phyloP scores from a whole-genome alignment of 2,329 filamentous ascomycete species.

The Ophiostoma ulmi region DNA sequence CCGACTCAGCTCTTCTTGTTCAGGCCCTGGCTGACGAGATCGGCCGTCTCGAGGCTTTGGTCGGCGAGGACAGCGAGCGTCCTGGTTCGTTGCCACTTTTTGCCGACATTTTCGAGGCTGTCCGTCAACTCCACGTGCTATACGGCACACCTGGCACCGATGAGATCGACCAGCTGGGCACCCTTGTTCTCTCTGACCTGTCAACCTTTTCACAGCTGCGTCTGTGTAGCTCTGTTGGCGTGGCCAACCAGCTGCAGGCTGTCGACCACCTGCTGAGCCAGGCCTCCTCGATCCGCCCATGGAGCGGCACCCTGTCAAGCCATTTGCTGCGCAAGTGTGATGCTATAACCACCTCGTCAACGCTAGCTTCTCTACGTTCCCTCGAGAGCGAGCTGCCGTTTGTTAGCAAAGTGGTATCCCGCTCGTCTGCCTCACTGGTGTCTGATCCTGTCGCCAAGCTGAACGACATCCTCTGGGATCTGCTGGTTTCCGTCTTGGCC shows the following conservation, averaged over 20 bases:
- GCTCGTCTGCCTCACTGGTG: constrained; percentile 46
- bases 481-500: constrained; percentile 42
- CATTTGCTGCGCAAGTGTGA: constrained; percentile 54
- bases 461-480: constrained; percentile 43
- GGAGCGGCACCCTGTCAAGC: constrained; percentile 45
- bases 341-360: constrained; percentile 47
- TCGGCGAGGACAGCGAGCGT: constrained; percentile 40
- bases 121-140: constrained; percentile 50
- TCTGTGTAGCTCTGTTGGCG: constrained; percentile 36
- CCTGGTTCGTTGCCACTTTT: constrained; percentile 54
- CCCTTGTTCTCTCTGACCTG: constrained; percentile 44
- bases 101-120: constrained; percentile 49
- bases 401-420: constrained; percentile 51
- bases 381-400: constrained; percentile 61
- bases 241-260: constrained; percentile 42
- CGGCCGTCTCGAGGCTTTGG: constrained; percentile 44
- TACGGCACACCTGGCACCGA: constrained; percentile 29
- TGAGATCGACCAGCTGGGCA: constrained; percentile 21
- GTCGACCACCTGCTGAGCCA: constrained; percentile 43
- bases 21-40: constrained; percentile 49
- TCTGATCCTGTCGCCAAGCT: constrained; percentile 48
- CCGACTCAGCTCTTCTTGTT: constrained; percentile 44
- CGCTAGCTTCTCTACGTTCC: constrained; percentile 55
- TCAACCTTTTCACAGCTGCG: constrained; percentile 43
- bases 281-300: constrained; percentile 38